phyloP scores from a whole-genome alignment of 1,284 basidiomycete genomes.

The Cutaneotrichosporon spelunceum region DNA sequence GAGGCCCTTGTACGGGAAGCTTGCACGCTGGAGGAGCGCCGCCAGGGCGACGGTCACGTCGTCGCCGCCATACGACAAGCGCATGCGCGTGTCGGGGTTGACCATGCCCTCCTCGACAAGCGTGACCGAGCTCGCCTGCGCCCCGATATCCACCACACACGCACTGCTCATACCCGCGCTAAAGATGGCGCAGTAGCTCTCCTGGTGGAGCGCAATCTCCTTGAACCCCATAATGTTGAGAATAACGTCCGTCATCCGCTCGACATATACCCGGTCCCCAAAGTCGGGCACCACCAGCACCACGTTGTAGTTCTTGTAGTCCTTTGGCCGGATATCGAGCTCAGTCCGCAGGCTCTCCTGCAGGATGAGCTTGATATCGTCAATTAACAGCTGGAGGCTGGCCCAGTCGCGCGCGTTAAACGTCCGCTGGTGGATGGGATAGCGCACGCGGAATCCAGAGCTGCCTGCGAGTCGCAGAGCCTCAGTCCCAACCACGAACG shows the following conservation, averaged over 20 bases:
- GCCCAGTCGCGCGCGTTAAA: constrained; percentile 78
- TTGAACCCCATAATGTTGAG: constrained; percentile 83
- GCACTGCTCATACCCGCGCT: constrained; percentile 91
- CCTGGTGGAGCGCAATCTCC: constrained; percentile 87
- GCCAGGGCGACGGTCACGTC: constrained; percentile 88
- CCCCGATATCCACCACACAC: constrained; percentile 93
- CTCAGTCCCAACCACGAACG: constrained; percentile 54
- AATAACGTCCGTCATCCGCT: constrained; percentile 72
- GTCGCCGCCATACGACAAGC: constrained; percentile 83
- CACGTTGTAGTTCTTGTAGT: constrained; percentile 76
- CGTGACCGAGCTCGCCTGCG: constrained; percentile 76
- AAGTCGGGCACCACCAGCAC: constrained; percentile 91
- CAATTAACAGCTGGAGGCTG: constrained; percentile 64
- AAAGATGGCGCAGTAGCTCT: constrained; percentile 88
- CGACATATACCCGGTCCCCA: constrained; percentile 78
- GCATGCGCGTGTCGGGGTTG: constrained; percentile 81
- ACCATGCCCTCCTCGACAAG: constrained; percentile 96
- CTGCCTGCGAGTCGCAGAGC: constrained; percentile 67
- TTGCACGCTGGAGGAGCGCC: constrained; percentile 72
- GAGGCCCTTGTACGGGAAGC: constrained; percentile 83
- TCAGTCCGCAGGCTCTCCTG: constrained; percentile 61
- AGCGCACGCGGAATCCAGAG: constrained; percentile 66
- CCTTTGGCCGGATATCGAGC: constrained; percentile 59
- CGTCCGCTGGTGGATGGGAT: constrained; percentile 70
- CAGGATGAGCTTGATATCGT: constrained; percentile 73